A percentile compares a stretch with the other conserved stretches of the same genome.
phyloP scores from a whole-genome alignment of 2,329 filamentous ascomycete genomes.

The Diaporthe australafricana region DNA sequence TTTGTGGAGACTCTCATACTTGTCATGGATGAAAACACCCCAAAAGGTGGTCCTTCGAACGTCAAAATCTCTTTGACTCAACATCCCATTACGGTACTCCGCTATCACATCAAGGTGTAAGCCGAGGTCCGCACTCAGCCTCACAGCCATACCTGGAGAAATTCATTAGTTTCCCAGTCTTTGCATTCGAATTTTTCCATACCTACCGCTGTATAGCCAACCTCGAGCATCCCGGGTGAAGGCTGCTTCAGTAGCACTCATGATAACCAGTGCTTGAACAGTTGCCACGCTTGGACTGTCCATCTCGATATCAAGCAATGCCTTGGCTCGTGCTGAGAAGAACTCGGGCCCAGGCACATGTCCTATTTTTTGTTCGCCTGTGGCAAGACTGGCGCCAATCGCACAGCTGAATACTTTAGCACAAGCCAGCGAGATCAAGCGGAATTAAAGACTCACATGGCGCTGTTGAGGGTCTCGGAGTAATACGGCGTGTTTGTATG shows the following conservation, averaged over 20 bases:
- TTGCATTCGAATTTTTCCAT: accelerated
- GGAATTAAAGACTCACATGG: constrained; percentile 40
- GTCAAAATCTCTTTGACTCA: constrained; percentile 12
- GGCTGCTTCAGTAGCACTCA: constrained; percentile 56
- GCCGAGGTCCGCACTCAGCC: neutral
- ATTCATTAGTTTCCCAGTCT: neutral
- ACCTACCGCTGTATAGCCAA: constrained; percentile 42
- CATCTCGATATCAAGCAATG: constrained; percentile 57
- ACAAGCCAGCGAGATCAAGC: accelerated
- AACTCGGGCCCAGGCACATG: constrained; percentile 45
- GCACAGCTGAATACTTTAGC: constrained; percentile 29
- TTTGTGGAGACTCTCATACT: neutral
- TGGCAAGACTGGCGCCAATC: constrained; percentile 4
- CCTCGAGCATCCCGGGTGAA: constrained; percentile 57
- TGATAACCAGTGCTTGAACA: constrained; percentile 57
- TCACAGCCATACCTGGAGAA: neutral
- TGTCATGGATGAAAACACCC: constrained; percentile 10
- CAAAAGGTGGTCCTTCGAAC: constrained; percentile 3
- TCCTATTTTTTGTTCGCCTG: neutral
- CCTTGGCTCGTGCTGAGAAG: constrained; percentile 55
- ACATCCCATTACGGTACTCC: constrained; percentile 1
- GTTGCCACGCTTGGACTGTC: constrained; percentile 59
- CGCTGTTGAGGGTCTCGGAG: constrained; percentile 44
- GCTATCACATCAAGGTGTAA: constrained; percentile 7
- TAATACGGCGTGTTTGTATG: constrained; percentile 41